These are phyloP conservation scores for Colletotrichum lentis DNA, from an alignment of 2,329 filamentous ascomycete genomes.

Conservation along the genomic window DNA sequence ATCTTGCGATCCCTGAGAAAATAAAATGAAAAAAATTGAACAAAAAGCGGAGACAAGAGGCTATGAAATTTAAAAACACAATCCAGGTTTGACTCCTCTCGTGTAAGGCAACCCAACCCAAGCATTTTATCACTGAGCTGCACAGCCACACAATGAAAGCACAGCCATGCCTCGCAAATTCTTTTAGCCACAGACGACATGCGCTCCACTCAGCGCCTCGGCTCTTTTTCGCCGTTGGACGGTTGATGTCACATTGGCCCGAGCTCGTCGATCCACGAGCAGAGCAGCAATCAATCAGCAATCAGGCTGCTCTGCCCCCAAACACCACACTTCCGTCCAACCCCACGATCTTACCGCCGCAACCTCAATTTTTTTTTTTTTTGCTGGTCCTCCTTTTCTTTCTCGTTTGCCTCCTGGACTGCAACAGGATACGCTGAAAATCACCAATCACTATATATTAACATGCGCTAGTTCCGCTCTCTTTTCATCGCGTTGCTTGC, in stretches of 20 bases:
- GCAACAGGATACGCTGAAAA: background rate
- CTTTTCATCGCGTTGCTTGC: background rate
- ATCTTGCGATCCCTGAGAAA: too few species aligned
- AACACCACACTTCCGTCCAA: background rate
- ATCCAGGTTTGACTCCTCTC: background rate
- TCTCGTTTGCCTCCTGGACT: background rate
- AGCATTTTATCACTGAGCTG: background rate
- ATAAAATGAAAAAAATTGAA: too few species aligned
- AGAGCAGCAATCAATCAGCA: background rate
- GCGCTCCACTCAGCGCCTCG: constrained; percentile 10
- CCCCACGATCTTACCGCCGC: background rate
- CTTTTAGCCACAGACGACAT: background rate
- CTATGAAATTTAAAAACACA: too few species aligned
- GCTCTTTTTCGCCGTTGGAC: background rate
- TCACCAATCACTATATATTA: background rate
- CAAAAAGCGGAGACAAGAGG: too few species aligned
- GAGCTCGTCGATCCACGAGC: background rate
- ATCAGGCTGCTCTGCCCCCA: background rate
- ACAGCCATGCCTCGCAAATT: background rate
- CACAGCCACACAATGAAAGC: background rate
- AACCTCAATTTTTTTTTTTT: too few species aligned
- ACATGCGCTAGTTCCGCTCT: constrained; percentile 5
- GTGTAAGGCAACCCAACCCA: background rate
- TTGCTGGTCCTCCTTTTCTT: too few species aligned
- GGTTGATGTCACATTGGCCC: constrained; percentile 16